These are phyloP conservation scores for Liquidambar formosana DNA, from an alignment of 164 flowering plant species.

Conservation along the genomic window DNA sequence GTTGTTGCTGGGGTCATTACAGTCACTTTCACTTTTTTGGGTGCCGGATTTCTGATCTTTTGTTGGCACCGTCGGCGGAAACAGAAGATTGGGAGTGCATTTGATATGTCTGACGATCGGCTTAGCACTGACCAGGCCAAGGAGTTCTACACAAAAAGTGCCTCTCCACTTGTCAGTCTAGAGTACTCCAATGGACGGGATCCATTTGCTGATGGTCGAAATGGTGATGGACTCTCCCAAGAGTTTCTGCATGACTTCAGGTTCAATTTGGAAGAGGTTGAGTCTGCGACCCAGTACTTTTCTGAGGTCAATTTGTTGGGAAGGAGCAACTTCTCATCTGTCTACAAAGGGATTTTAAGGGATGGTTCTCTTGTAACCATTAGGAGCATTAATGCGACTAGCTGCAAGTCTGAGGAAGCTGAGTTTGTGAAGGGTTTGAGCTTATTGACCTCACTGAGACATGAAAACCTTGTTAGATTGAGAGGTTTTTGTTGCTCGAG, in stretches of 20 bases:
- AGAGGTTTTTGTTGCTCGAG: constrained; percentile 63
- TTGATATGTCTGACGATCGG: constrained; percentile 33
- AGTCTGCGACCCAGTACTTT: constrained; percentile 66
- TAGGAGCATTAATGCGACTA: constrained; percentile 43
- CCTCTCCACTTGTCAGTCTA: constrained; percentile 50
- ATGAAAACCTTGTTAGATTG: constrained; percentile 49
- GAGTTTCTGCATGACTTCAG: constrained; percentile 27
- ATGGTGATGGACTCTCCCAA: constrained; percentile 21
- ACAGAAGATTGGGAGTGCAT: constrained; percentile 44
- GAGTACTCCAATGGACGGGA: constrained; percentile 56
- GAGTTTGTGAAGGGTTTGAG: constrained; percentile 55
- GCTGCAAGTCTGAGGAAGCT: constrained; percentile 62
- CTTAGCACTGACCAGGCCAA: constrained; percentile 38
- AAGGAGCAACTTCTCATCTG: constrained; percentile 50
- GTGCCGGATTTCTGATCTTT: constrained; percentile 24
- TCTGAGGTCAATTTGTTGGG: constrained; percentile 52
- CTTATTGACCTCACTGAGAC: constrained; percentile 49
- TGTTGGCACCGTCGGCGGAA: constrained; percentile 35
- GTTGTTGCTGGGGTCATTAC: constrained; percentile 35
- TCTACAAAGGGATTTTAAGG: constrained; percentile 51
- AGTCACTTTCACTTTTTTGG: constrained; percentile 19
- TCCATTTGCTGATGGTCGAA: constrained; percentile 29
- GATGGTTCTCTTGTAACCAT: constrained; percentile 60
- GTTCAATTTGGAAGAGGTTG: constrained; percentile 62
- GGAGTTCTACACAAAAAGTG: constrained; percentile 32